A percentile compares a stretch with the other conserved stretches of the same genome.
Conservation (phyloP, 129 eudicot genomes). For the Glebionis coronaria region DNA sequence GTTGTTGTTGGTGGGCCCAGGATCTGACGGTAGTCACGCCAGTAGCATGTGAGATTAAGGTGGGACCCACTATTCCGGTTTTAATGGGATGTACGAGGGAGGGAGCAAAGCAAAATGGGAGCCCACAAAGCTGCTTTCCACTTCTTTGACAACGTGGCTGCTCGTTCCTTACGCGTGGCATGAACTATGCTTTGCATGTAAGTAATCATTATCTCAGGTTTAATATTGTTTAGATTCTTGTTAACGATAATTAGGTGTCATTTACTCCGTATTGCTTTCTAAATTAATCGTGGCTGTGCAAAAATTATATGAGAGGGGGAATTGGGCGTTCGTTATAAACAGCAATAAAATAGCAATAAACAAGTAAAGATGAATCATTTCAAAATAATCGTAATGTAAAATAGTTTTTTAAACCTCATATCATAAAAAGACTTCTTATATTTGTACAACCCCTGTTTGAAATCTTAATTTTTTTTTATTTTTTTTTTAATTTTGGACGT, state of each 20-base stretch:
- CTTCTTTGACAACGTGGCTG: constrained; percentile 30
- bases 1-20: constrained; percentile 21
- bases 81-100: constrained; percentile 28
- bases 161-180: constrained; percentile 20
- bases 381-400: no score
- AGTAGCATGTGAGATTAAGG: constrained; percentile 24
- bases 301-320: no score
- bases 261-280: background rate
- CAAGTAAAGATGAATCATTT: no score
- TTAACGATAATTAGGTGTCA: background rate
- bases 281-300: no score
- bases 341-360: no score
- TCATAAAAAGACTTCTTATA: no score
- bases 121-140: constrained; percentile 30
- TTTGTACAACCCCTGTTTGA: no score
- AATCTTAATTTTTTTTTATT: no score
- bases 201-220: constrained; percentile 7
- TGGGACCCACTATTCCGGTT: constrained; percentile 14
- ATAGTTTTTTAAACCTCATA: no score
- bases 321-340: no score
- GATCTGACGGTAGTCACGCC: constrained; percentile 27
- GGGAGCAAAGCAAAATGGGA: constrained; percentile 26
- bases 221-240: background rate
- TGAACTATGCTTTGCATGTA: constrained; percentile 28
- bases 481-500: no score